Base-by-base conservation (phyloP, 2,329 filamentous ascomycete genomes). In the Beauveria scarabaeidicola region DNA sequence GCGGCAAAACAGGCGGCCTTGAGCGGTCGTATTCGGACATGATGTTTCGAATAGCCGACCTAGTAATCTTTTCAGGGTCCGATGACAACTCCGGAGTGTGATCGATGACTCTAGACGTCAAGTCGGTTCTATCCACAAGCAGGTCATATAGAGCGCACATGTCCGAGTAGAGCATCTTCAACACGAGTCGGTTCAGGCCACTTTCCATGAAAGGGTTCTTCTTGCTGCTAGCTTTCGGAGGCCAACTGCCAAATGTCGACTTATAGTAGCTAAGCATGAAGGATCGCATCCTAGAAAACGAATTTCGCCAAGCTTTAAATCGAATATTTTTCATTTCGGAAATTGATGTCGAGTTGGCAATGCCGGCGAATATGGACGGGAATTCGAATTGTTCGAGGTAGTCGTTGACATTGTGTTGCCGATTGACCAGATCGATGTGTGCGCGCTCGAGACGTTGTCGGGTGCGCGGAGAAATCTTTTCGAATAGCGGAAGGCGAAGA, bases 381-480 rank as follows among this genome's bases (percentile, higher is more conserved):
- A 96, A 97, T 36, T 97, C 90, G 66, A 97, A 97, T 62, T 91
- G 85, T 61, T 89, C 85, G n/a, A 97, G 77, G 47, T 89, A 87
- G 36, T 78, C 75, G 64, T 89, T 87, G 64, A 91, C 83, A 57
- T 81, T 86, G 62, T 85, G 81, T 61, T 90, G 82, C 21, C 91
- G 84, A 62, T 84, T 86, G 38, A 88, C 80, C 3, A 97, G 78
- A 67, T 96, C 91, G 65, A 96, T 80, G 53, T 89, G 85, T 1
- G 91, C 88, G 62, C 90, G 84, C 68, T 94, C 90, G 8, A 97
- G 77, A n/a, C 89, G 84, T 65, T 90, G 88, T 50, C 85, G 83
- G 0, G 92, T 96, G 63, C 83, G 81, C 0, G 77, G 72, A 1
- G 86, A 89, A 46, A 97, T 82, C 66, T 88, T 78, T 27, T 80